phyloP scores from a whole-genome alignment of 768 basidiomycete genomes.

The Hericium coralloides region DNA sequence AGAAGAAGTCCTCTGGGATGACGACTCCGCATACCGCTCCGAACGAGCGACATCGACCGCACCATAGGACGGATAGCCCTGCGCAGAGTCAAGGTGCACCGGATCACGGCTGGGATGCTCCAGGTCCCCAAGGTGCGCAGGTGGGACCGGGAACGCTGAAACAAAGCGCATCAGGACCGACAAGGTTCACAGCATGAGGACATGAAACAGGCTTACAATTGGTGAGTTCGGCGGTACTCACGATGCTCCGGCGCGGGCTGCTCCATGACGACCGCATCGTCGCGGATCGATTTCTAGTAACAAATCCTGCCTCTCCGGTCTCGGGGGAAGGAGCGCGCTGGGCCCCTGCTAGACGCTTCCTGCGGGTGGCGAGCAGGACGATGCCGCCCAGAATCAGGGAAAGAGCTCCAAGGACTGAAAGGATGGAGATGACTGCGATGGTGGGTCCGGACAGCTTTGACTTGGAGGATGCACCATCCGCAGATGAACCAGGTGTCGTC shows the following conservation, averaged over 20 bases:
- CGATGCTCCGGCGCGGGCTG: not conserved
- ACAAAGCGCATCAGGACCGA: too few relatives aligned
- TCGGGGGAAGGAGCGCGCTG: not conserved
- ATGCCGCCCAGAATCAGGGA: constrained; percentile 11
- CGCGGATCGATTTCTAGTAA: not conserved
- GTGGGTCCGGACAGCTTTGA: not conserved
- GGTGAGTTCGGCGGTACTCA: not conserved
- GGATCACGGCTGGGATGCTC: too few relatives aligned
- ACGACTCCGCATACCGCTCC: too few relatives aligned
- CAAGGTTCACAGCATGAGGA: too few relatives aligned
- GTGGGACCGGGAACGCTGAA: too few relatives aligned
- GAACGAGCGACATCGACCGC: too few relatives aligned
- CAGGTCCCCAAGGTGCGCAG: too few relatives aligned
- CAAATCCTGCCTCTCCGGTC: not conserved
- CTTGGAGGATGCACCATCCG: not conserved
- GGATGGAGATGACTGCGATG: not conserved
- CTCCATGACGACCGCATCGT: not conserved
- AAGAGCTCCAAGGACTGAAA: constrained; percentile 7
- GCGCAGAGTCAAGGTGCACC: too few relatives aligned
- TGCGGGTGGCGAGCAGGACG: constrained; percentile 5
- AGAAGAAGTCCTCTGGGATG: too few relatives aligned
- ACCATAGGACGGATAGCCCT: too few relatives aligned
- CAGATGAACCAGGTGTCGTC: not conserved
- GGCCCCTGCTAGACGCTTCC: constrained; percentile 4
- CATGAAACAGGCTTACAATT: not conserved